Evolutionary conservation across 139 green algal genomes (phyloP).

Genomic region (Zygnema circumcarinatum): DNA sequence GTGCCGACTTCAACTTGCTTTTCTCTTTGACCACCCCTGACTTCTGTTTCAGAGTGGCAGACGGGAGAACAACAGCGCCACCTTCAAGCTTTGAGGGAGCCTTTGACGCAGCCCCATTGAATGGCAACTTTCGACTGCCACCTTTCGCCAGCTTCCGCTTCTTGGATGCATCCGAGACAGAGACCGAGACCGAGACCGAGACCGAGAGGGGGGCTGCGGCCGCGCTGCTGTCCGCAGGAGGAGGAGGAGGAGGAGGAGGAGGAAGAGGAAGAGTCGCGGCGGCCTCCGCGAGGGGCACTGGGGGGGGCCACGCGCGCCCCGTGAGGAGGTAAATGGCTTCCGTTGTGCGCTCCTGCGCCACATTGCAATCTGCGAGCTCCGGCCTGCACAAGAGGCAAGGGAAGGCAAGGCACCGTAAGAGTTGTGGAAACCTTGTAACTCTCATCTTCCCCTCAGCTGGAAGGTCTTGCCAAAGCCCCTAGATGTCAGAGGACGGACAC

Average conservation of each 20-base stretch:
- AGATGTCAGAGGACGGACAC: not conserved
- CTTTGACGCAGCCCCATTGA: too few species aligned
- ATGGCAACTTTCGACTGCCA: too few species aligned
- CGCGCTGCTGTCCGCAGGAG: not conserved
- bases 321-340: constrained; percentile 20
- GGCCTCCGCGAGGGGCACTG: not conserved
- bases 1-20: not conserved
- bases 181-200: too few species aligned
- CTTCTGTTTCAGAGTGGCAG: not conserved
- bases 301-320: not conserved
- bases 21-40: not conserved
- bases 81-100: not conserved
- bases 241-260: not conserved
- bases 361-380: constrained; percentile 3
- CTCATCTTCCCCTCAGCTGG: not conserved
- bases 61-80: not conserved
- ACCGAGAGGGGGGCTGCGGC: too few species aligned
- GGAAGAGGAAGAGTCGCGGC: not conserved
- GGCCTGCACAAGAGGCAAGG: not conserved
- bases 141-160: too few species aligned
- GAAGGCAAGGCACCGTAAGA: not conserved
- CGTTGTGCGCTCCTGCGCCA: constrained; percentile 4
- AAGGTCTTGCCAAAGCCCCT: not conserved
- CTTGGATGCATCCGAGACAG: too few species aligned
- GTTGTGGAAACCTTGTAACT: not conserved